phyloP scores from a whole-genome alignment of 176 grass and related monocot genomes.

The Dactylis glomerata region DNA sequence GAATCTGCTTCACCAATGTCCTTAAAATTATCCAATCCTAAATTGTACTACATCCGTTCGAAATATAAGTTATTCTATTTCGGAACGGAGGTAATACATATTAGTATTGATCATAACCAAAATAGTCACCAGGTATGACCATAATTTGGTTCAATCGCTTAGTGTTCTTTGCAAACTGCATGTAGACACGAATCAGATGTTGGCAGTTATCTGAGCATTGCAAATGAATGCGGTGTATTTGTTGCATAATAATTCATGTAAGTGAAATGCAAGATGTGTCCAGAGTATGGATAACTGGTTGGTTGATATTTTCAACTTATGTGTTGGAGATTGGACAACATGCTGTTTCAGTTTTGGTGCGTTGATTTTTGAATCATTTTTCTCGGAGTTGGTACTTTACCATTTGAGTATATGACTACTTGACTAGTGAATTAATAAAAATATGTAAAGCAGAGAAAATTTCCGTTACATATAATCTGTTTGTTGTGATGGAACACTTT shows the following conservation, averaged over 20 bases:
- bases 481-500: constrained; percentile 14
- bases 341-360: neutral
- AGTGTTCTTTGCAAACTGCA: neutral
- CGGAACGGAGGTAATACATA: too few relatives aligned
- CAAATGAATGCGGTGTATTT: neutral
- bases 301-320: neutral
- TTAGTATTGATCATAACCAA: neutral
- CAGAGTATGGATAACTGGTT: neutral
- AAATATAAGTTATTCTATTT: too few relatives aligned
- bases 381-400: neutral
- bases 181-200: neutral
- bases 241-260: neutral
- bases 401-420: neutral
- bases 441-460: neutral
- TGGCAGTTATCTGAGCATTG: neutral
- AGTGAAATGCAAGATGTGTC: neutral
- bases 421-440: neutral
- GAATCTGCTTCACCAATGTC: neutral
- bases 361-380: neutral
- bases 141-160: neutral
- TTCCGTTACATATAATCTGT: neutral
- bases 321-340: neutral
- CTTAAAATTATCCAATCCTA: neutral
- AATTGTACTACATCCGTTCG: neutral
- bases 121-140: neutral